phyloP scores from a whole-genome alignment of 805 yeast genomes.

The Kazachstania africana region DNA sequence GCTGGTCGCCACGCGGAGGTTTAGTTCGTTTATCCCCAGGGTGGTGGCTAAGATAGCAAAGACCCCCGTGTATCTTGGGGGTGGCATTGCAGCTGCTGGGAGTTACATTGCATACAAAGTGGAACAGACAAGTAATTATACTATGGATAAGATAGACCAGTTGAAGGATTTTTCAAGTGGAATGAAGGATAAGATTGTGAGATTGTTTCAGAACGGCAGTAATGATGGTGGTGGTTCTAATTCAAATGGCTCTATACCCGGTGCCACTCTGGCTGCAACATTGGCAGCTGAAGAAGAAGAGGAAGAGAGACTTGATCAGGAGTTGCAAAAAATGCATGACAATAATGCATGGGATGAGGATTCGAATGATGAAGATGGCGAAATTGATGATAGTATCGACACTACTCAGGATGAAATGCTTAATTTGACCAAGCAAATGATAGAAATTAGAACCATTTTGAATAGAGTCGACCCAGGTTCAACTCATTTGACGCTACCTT shows the following conservation, averaged over 20 bases:
- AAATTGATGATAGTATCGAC: constrained; percentile 42
- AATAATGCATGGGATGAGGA: constrained; percentile 29
- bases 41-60: constrained; percentile 42
- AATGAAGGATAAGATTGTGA: constrained; percentile 32
- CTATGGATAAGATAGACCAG: constrained; percentile 53
- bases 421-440: constrained; percentile 88
- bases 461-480: constrained; percentile 61
- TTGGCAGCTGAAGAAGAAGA: constrained; percentile 34
- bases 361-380: constrained; percentile 35
- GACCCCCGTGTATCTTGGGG: constrained; percentile 76
- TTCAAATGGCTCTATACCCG: constrained; percentile 14
- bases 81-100: constrained; percentile 89
- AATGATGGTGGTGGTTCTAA: constrained; percentile 41
- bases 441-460: constrained; percentile 77
- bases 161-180: constrained; percentile 53
- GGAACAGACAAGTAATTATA: constrained; percentile 67
- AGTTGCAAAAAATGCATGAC: constrained; percentile 23
- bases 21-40: constrained; percentile 34
- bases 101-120: constrained; percentile 86
- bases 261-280: constrained; percentile 22
- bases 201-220: constrained; percentile 21
- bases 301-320: constrained; percentile 26
- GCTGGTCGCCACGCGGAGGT: constrained; percentile 12
- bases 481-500: constrained; percentile 73
- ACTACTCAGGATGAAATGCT: constrained; percentile 71